Base-by-base conservation (phyloP, 495 filamentous ascomycete genomes). In the Lasiosphaeriaceae sp. region DNA sequence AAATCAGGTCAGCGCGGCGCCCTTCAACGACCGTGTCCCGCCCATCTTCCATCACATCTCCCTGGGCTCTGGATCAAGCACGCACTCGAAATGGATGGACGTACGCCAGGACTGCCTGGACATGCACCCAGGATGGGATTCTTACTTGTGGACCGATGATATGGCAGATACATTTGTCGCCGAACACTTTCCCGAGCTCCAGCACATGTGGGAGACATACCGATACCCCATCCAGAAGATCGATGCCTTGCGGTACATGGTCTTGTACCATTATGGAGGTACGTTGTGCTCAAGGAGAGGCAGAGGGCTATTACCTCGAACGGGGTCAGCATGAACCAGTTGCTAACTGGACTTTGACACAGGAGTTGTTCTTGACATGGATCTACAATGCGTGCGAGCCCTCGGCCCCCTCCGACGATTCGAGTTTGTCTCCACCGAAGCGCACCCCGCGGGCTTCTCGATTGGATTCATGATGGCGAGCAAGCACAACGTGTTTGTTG, bases 381-480 rank as follows among this genome's bases (percentile, higher is more conserved):
- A 76, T 47, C 66, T 76, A 19, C 65, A 72, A 39, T 76, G 73
- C 64, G 66, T 63, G 34, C 66, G 73, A 7, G 68, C 63, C 5
- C 62, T 74, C 17, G 73, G 72, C 6, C 72, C 73, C 2, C 61
- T 76, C 9, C 64, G 72, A 3, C 64, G 73, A 6, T 76, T 76
- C 55, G 63, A 64, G 31, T 76, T 76, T 55, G 68, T 74, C 21
- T 71, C 73, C 0, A 72, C 73, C 3, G 69, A 67, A 7, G 72
- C 73, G 6, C 62, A 72, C 50, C 72, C 72, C 0, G 63, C 60
- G 17, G 72, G 73, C 17, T 74, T 76, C 52, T 74, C 72, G 9
- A 69, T 74, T 50, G 72, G 73, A 17, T 72, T 76, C 63, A 74
- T 76, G 71, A 72, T 76, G 71, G 69, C 73, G 8, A 64, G 59